These are phyloP conservation scores for Plasmopara muralis DNA, from an alignment of 352 stramenopile genomes.

Conservation along the genomic window DNA sequence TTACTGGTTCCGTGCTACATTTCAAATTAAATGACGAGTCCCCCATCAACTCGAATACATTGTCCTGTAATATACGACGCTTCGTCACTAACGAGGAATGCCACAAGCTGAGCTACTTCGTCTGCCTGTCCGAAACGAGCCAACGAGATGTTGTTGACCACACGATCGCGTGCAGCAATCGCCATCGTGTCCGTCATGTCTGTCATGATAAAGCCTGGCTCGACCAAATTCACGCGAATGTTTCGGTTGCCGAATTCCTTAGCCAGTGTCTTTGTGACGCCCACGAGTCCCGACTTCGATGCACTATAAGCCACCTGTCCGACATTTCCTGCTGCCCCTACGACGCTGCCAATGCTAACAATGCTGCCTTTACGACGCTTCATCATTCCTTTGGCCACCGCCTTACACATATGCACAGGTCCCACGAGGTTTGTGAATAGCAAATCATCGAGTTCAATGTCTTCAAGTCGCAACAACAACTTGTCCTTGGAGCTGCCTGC, in stretches of 20 bases:
- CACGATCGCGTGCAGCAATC: conserved; percentile 36
- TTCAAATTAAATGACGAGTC: conserved; percentile 53
- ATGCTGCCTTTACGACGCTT: conserved; percentile 62
- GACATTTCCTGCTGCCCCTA: conserved; percentile 63
- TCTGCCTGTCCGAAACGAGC: conserved; percentile 51
- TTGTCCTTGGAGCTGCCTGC: conserved; percentile 64
- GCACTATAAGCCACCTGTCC: conserved; percentile 79
- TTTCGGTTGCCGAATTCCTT: conserved; percentile 79
- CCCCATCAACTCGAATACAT: conserved; percentile 74
- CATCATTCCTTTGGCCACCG: conserved; percentile 72
- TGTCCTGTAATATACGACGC: conserved; percentile 83
- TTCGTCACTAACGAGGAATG: conserved; percentile 70
- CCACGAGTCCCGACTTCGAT: conserved; percentile 70
- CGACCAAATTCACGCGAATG: conserved; percentile 85
- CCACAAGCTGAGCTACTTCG: conserved; percentile 74
- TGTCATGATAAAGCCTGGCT: conserved; percentile 78
- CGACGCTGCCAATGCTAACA: conserved; percentile 81
- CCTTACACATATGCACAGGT: conserved; percentile 67
- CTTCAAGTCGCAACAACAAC: conserved; percentile 57
- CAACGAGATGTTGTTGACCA: conserved; percentile 50
- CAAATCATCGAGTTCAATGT: conserved; percentile 57
- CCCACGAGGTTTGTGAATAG: conserved; percentile 73
- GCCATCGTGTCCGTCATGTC: conserved; percentile 73
- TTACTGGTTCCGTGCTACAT: too few relatives aligned
- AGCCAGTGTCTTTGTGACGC: conserved; percentile 71